These are phyloP conservation scores for Aureobasidium vineae DNA, from an alignment of 2,329 filamentous ascomycete genomes.

Conservation along the genomic window DNA sequence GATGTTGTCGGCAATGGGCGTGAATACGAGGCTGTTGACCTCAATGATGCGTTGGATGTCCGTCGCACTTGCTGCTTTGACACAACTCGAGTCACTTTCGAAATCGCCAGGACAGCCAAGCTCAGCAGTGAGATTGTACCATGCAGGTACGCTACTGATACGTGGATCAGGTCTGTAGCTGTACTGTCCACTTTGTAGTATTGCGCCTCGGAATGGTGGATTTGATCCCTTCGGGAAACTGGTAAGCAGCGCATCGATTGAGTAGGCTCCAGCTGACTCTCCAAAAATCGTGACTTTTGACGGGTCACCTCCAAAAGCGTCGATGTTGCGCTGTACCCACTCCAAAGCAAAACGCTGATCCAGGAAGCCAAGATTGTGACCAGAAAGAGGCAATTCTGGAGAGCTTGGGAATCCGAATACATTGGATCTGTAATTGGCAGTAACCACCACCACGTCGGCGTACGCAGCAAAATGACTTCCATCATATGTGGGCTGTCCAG, in stretches of 20 bases:
- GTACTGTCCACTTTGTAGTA: slow-evolving; percentile 37
- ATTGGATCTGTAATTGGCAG: slow-evolving; percentile 40
- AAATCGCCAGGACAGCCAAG: slow-evolving; percentile 35
- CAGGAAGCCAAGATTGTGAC: slow-evolving; percentile 41
- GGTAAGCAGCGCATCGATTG: slow-evolving; percentile 38
- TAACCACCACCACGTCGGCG: slow-evolving; percentile 40
- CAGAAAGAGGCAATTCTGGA: slow-evolving; percentile 38
- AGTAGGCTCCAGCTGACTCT: slow-evolving; percentile 38
- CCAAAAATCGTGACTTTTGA: slow-evolving; percentile 42
- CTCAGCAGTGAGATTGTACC: slow-evolving; percentile 33
- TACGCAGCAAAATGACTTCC: slow-evolving; percentile 38
- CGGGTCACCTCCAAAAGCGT: slow-evolving; percentile 40
- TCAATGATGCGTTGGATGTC: slow-evolving; percentile 38
- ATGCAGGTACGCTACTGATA: slow-evolving; percentile 28
- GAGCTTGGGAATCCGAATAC: slow-evolving; percentile 46
- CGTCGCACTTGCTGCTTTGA: slow-evolving; percentile 36
- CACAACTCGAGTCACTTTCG: slow-evolving; percentile 35
- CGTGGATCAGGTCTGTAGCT: slow-evolving; percentile 31
- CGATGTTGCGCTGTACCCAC: slow-evolving; percentile 42
- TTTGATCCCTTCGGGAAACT: slow-evolving; percentile 32
- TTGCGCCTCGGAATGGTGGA: slow-evolving; percentile 40
- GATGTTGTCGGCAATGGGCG: slow-evolving; percentile 37
- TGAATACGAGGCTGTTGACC: slow-evolving; percentile 36
- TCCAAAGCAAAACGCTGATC: slow-evolving; percentile 41
- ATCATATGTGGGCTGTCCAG: slow-evolving; percentile 36